Base-by-base conservation (phyloP, 208 protist species). In the Wallacemonas sp. region DNA sequence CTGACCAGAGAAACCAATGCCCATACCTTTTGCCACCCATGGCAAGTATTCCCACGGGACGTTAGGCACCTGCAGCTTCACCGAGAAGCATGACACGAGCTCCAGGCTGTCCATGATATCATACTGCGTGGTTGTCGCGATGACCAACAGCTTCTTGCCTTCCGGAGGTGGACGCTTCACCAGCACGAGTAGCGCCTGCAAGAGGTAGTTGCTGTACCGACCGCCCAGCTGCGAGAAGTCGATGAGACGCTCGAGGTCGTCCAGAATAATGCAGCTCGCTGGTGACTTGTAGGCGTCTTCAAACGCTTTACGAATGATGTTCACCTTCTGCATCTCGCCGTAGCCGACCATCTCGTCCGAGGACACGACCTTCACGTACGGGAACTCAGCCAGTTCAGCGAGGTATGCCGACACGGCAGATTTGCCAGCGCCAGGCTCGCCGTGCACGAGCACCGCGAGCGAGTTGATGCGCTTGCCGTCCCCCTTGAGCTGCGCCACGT, bases 201-300 rank as follows among this genome's bases (percentile, higher is more conserved):
- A 86, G 32, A 99, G 86, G 10, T 81, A 63, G 73, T 99, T 99
- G 29, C 97, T 99, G 89, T 99, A 99, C 33, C 98, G 90, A 22
- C 97, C 96, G 9, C 99, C 98, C 50, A 99, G 92, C 37, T 89
- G 83, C 12, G 97, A 97, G 68, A 99, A 99, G 38, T 99, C 94
- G 63, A 97, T 93, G 24, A 98, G 78, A 17, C 92, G 87, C 86
- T 99, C 99, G 50, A 99, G 67, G 64, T 99, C 94, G 66, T 99
- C 98, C 21, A 99, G 76, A 26, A 99, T 94, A 46, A 99, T 97
- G 41, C 98, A 89, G 63, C 85, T 97, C 2, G 90, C 41, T 17
- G 94, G 79, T 13, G 98, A 99, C 80, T 98, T 98, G 85, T 99
- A 99, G 29, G 98, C 97, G 76, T 99, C 98, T 60, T 99, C 97